Evolutionary conservation across 345 rosid genomes (phyloP).

Genomic region (Lenwebbia sp.): DNA sequence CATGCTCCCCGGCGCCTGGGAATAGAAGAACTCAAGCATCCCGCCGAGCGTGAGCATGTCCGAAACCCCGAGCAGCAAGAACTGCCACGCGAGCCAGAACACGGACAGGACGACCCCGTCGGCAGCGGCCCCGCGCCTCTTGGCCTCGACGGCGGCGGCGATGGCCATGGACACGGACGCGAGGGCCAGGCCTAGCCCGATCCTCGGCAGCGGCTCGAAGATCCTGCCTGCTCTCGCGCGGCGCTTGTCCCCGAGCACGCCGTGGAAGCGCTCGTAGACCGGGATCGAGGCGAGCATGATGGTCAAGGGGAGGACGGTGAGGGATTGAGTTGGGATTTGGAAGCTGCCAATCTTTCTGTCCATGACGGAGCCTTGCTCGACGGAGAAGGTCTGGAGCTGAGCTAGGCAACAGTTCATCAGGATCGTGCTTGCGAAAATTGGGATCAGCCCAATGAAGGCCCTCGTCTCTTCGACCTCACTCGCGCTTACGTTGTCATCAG

Average conservation of each 20-base stretch:
- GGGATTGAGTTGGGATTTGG: conserved; percentile 40
- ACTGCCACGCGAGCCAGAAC: conserved; percentile 46
- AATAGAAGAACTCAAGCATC: conserved; percentile 60
- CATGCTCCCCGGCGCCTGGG: conserved; percentile 33
- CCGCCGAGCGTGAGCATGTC: conserved; percentile 55
- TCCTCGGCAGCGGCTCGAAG: conserved; percentile 30
- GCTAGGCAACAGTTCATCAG: conserved; percentile 55
- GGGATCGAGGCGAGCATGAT: conserved; percentile 37
- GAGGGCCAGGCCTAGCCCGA: conserved; percentile 36
- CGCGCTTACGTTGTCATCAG: conserved; percentile 9
- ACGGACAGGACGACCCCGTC: conserved; percentile 18
- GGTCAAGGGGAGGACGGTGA: conserved; percentile 27
- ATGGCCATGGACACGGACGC: conserved; percentile 40
- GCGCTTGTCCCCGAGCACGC: not conserved
- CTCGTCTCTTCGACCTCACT: conserved; percentile 38
- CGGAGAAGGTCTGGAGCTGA: conserved; percentile 47
- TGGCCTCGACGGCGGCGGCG: conserved; percentile 33
- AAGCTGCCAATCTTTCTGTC: conserved; percentile 21
- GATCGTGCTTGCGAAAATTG: conserved; percentile 51
- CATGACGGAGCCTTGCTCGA: conserved; percentile 46
- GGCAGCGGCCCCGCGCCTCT: conserved; percentile 17
- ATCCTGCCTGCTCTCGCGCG: not conserved
- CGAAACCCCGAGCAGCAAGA: conserved; percentile 33
- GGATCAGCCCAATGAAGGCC: conserved; percentile 38
- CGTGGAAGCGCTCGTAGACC: conserved; percentile 16